Conservation (phyloP, 192 early-diverging fungal genomes). For the Mortierella antarctica region DNA sequence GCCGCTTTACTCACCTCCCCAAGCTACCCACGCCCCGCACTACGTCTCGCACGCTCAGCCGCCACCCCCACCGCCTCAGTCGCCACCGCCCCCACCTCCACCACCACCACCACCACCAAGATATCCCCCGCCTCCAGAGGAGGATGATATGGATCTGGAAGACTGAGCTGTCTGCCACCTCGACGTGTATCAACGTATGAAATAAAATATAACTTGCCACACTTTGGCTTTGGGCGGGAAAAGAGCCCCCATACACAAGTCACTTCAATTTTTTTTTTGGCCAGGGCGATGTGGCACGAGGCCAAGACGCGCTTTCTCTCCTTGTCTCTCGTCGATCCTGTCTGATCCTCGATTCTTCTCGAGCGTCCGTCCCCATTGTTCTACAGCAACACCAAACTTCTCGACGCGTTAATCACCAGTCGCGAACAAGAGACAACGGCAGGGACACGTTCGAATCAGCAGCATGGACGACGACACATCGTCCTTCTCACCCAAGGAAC, state of each 20-base stretch:
- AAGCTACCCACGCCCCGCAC: too few relatives aligned
- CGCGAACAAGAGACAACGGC: neutral
- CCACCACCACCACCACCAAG: constrained; percentile 30
- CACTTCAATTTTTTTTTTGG: too few relatives aligned
- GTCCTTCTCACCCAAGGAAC: neutral
- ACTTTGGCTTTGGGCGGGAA: neutral
- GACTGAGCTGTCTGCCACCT: neutral
- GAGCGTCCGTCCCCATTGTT: too few relatives aligned
- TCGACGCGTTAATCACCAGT: too few relatives aligned
- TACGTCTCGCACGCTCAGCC: too few relatives aligned
- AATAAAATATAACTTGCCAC: neutral
- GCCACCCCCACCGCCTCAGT: constrained; percentile 13
- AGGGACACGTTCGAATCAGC: neutral
- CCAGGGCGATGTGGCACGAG: too few relatives aligned
- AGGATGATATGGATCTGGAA: constrained; percentile 23
- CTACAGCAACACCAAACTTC: neutral
- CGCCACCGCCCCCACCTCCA: constrained; percentile 19
- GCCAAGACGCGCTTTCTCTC: too few relatives aligned
- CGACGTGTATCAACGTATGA: neutral
- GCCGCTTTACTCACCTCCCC: too few relatives aligned
- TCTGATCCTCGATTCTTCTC: too few relatives aligned
- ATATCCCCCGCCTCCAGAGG: constrained; percentile 18
- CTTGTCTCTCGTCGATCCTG: too few relatives aligned
- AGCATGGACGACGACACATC: neutral
- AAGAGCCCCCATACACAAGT: neutral